Base-by-base conservation (phyloP, 2,329 filamentous ascomycete genomes). In the Aureobasidium sp. region DNA sequence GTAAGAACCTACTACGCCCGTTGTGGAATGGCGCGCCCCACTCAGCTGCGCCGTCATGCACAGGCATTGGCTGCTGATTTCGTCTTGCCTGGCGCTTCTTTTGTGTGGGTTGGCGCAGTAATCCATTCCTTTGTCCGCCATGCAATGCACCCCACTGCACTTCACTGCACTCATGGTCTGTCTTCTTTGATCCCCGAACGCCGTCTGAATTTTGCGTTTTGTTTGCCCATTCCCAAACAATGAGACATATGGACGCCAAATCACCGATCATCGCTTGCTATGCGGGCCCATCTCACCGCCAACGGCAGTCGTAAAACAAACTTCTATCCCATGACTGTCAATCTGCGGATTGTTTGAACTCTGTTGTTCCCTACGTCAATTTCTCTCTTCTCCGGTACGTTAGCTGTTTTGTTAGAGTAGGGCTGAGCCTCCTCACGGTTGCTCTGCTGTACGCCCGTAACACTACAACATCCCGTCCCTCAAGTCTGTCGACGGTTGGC, bases 61-160 rank as follows among this genome's bases (percentile, higher is more conserved):
- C 44, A 44, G 41, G 54, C 21, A 59, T 59, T 59, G 57, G 57
- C 57, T 50, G 57, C 32, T 42, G 30, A 34, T 57, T 59, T 49
- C 44, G 32, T 59, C 32, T 32, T 59, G 44, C 34, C 55, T 59
- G 55, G 34, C 55, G 42, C 44, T 42, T 59, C 57, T 36, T 45
- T 50, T 34, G 57, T 34, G 57, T 59, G 57, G 45, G 45, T 59
- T 59, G 32, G 44, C 44, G 39, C 57, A 59, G 57, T 11, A 37
- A 59, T 59, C 27, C 57, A 59, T 49, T 59, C 57, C 57, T 59
- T 59, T 59, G 57, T 59, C 36, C 44, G 45, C 57, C 57, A 59
- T 50, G 57, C 34, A 37, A 11, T 37, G 34, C 34, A 37, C 34
- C 10, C 10, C 32, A 34, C 55, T 49, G 44, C 54, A 47, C 47